phyloP scores from a whole-genome alignment of 2,329 filamentous ascomycete genomes.

The Aaosphaeria pasadenensis region DNA sequence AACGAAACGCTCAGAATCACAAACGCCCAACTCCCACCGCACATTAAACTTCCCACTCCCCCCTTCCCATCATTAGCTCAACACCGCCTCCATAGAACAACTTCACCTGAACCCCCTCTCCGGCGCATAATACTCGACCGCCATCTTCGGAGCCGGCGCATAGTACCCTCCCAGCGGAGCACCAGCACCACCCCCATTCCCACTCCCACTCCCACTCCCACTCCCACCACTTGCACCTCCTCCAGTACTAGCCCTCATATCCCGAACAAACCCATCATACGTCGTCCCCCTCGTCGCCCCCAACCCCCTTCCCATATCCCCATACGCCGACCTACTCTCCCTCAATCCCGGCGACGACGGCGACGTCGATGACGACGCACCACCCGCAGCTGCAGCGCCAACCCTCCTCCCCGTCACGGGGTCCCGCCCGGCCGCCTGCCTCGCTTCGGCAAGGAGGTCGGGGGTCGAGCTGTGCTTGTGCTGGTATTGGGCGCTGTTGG shows the following conservation, averaged over 20 bases:
- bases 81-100: too few relatives aligned
- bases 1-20: too few relatives aligned
- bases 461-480: neutral
- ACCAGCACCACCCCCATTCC: neutral
- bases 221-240: neutral
- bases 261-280: slow-evolving; percentile 12
- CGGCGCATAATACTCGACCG: too few relatives aligned
- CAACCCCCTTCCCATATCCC: slow-evolving; percentile 2
- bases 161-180: neutral
- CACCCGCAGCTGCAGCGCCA: neutral
- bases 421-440: slow-evolving; percentile 13
- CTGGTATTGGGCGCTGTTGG: neutral
- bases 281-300: slow-evolving; percentile 8
- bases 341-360: neutral
- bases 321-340: neutral
- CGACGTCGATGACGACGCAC: neutral
- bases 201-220: neutral
- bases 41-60: too few relatives aligned
- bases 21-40: too few relatives aligned
- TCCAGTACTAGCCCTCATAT: slow-evolving; percentile 3
- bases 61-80: too few relatives aligned
- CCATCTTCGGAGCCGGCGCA: too few relatives aligned
- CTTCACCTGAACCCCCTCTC: too few relatives aligned
- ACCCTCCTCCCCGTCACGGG: slow-evolving; percentile 13
- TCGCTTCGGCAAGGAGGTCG: slow-evolving; percentile 20